Base-by-base conservation (phyloP, 2,329 filamentous ascomycete species). In the Corinectria fuckeliana region DNA sequence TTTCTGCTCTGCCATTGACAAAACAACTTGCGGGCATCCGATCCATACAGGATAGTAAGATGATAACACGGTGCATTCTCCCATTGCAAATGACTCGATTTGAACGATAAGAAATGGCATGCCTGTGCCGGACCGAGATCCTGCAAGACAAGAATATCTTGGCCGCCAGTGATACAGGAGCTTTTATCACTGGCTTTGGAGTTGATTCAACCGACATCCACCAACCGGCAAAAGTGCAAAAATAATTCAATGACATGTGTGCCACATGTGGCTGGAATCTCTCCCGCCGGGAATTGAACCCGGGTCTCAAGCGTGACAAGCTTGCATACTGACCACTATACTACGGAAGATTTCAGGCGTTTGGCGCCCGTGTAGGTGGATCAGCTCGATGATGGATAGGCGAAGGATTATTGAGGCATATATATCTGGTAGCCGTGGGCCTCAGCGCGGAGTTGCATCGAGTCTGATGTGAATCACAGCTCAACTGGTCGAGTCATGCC, bases 11-110 rank as follows among this genome's bases (percentile, higher is more conserved):
- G n/a, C n/a, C n/a, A n/a, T n/a, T n/a, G n/a, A n/a, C n/a, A n/a
- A n/a, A n/a, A n/a, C n/a, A n/a, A n/a, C 21, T 3, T 26, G 21
- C 5, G 9, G 7, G 23, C 21, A n/a, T 25, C n/a, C n/a, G n/a
- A n/a, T n/a, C n/a, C n/a, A n/a, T n/a, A n/a, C n/a, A n/a, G n/a
- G n/a, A n/a, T n/a, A n/a, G n/a, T n/a, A n/a, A n/a, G n/a, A n/a
- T n/a, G n/a, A n/a, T n/a, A n/a, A 91, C 82, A 25, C 91, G 77
- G 65, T 87, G 82, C 86, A 90, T 91, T 72, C 91, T 90, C 38
- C 82, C 82, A 66, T 85, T 85, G n/a, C n/a, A n/a, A n/a, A n/a
- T n/a, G n/a, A n/a, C n/a, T n/a, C n/a, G n/a, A n/a, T n/a, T n/a
- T n/a, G n/a, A n/a, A n/a, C n/a, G n/a, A n/a, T n/a, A n/a, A n/a